Evolutionary conservation across 2,329 filamentous ascomycete genomes (phyloP).

Genomic region (Phymatotrichopsis omnivora): DNA sequence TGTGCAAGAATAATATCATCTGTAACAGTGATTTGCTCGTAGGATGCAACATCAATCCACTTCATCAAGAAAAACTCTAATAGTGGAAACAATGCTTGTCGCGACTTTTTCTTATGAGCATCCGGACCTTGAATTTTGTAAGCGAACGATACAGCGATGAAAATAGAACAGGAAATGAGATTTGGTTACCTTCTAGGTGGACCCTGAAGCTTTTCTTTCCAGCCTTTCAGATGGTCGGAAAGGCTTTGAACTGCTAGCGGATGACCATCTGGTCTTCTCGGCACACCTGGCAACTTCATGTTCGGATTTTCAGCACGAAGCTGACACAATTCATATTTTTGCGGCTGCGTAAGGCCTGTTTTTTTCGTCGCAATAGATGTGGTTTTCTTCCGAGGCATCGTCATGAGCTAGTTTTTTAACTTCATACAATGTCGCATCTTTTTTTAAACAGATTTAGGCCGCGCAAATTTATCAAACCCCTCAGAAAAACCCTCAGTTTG

Average conservation of each 20-base stretch:
- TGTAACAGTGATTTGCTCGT: neutral
- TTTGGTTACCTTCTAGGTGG: slow-evolving; percentile 16
- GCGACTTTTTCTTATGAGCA: neutral
- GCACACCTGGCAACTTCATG: slow-evolving; percentile 18
- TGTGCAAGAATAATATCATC: neutral
- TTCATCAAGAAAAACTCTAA: neutral
- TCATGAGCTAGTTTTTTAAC: too few relatives aligned
- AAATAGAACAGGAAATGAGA: neutral
- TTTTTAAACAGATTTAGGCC: too few relatives aligned
- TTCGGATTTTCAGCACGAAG: neutral
- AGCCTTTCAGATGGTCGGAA: slow-evolving; percentile 22
- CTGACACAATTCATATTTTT: neutral
- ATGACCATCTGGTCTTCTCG: slow-evolving; percentile 19
- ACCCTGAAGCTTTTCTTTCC: slow-evolving; percentile 23
- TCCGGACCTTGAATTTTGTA: neutral
- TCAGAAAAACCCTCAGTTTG: too few relatives aligned
- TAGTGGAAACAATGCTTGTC: neutral
- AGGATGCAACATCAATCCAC: neutral
- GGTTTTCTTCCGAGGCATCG: too few relatives aligned
- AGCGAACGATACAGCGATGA: neutral
- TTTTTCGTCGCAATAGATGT: too few relatives aligned
- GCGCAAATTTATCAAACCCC: too few relatives aligned
- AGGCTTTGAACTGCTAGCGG: slow-evolving; percentile 21
- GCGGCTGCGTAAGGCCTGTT: too few relatives aligned
- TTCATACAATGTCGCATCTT: too few relatives aligned